Evolutionary conservation across 441 rosid genomes (phyloP), one percentile per base, ranked within the genome.

Genomic region (Populus hybrid): DNA sequence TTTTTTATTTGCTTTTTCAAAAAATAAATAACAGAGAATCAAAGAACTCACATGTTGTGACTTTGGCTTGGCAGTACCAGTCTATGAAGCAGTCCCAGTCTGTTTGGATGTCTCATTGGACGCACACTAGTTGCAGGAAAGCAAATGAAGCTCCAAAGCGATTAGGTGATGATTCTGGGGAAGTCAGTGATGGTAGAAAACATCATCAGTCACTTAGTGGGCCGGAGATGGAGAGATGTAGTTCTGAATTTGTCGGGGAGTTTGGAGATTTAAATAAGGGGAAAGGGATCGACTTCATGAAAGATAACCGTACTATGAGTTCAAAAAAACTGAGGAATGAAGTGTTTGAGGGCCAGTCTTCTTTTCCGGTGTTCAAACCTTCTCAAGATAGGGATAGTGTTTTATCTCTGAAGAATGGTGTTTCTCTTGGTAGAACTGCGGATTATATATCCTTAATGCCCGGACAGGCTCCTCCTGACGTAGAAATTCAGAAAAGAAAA

Each of bases 21-120:
- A 23, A 63, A 63, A 23, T 9, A 61, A 8, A 19, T 7, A 0
- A 9, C 5, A 3, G 0, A 21, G 24, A 63, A 63, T 9, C 0
- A 21, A 5, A 4, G 28, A 24, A 9, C 23, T 63, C 66, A 63
- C 66, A 63, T 63, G 14, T 23, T 63, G 2, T 21, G 66, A 4
- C 66, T 14, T 46, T 1, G 57, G 18, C 0, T 46, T 46, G 57
- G 57, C 19, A 14, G 5, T 40, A 40, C 50, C 50, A 80, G 73
- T 83, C 87, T 14, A 24, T 61, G 75, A 83, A 67, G 74, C 73
- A 84, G 73, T 16, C 28, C 78, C 85, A 86, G 70, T 82, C 88
- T 71, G 78, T 40, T 26, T 89, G 91, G 91, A 83, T 88, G 85
- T 84, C 86, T 86, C 92, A 71, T 67, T 86, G 90, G 92, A 81